A percentile compares a stretch with the other conserved stretches of the same genome.
Evolutionary conservation across 1,284 basidiomycete species (phyloP).

Genomic region (Pyrrhoderma noxium): DNA sequence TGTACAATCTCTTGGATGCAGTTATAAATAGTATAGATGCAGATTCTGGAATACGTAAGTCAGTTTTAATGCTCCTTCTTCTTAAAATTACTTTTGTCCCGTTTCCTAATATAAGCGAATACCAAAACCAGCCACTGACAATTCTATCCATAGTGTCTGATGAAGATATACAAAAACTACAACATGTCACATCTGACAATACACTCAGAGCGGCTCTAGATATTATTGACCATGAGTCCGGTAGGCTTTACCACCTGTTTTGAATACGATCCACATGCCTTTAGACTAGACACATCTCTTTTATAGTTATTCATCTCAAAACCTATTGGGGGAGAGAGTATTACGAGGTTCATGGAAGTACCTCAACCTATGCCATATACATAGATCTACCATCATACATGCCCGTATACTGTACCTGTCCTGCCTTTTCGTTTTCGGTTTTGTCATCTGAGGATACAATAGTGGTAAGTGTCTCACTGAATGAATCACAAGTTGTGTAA

Average conservation of each 20-base stretch:
- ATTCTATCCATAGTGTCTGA: slow-evolving; percentile 39
- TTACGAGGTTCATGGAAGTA: slow-evolving; percentile 62
- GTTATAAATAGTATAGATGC: slow-evolving; percentile 28
- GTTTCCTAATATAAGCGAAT: too few species aligned
- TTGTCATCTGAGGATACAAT: slow-evolving; percentile 49
- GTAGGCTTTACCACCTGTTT: slow-evolving; percentile 29
- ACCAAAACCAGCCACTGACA: too few species aligned
- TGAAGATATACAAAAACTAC: slow-evolving; percentile 45
- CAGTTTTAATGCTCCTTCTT: too few species aligned
- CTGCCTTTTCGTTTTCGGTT: slow-evolving; percentile 59
- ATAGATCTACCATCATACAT: slow-evolving; percentile 38
- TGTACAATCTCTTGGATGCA: slow-evolving; percentile 26
- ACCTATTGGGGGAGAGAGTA: slow-evolving; percentile 48
- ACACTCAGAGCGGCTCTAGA: slow-evolving; percentile 64
- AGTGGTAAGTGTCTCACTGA: slow-evolving; percentile 42
- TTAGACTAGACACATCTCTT: too few species aligned
- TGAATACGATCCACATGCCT: too few species aligned
- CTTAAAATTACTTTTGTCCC: too few species aligned
- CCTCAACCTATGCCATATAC: slow-evolving; percentile 53
- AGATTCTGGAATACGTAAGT: slow-evolving; percentile 25
- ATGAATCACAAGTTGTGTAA: background rate
- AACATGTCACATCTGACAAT: slow-evolving; percentile 51
- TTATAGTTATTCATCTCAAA: slow-evolving; percentile 53
- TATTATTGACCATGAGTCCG: slow-evolving; percentile 56
- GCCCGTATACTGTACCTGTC: slow-evolving; percentile 64